phyloP scores from a whole-genome alignment of 2,329 filamentous ascomycete species.

The Microdochium trichocladiopsis region DNA sequence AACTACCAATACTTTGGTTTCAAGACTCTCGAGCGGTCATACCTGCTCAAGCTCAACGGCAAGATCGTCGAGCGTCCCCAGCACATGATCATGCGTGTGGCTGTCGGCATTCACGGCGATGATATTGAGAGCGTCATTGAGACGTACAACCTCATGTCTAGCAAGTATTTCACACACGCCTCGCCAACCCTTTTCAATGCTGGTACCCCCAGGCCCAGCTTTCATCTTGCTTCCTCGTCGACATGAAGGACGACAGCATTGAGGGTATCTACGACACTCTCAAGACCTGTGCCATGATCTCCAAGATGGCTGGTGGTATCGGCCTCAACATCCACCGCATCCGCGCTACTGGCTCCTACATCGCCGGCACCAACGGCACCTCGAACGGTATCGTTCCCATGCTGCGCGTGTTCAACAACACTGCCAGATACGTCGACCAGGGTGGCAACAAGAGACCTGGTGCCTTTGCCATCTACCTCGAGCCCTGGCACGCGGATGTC shows the following conservation, averaged over 20 bases:
- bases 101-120: slow-evolving; percentile 93
- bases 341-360: slow-evolving; percentile 95
- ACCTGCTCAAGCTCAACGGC: slow-evolving; percentile 89
- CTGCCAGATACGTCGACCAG: slow-evolving; percentile 95
- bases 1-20: slow-evolving; percentile 99
- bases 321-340: slow-evolving; percentile 96
- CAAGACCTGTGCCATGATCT: slow-evolving; percentile 99
- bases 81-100: slow-evolving; percentile 99
- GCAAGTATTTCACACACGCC: slow-evolving; percentile 96
- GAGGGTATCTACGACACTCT: slow-evolving; percentile 98
- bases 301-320: slow-evolving; percentile 98
- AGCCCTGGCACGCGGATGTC: slow-evolving; percentile 97
- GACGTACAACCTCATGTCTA: slow-evolving; percentile 98
- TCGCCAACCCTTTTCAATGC: slow-evolving; percentile 98
- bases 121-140: slow-evolving; percentile 91
- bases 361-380: slow-evolving; percentile 94
- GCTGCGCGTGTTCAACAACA: slow-evolving; percentile 99
- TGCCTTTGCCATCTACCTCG: slow-evolving; percentile 97
- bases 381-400: slow-evolving; percentile 97
- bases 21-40: slow-evolving; percentile 97
- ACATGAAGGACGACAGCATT: slow-evolving; percentile 99
- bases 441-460: slow-evolving; percentile 98
- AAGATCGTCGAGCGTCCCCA: slow-evolving; percentile 96
- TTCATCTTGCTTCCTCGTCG: slow-evolving; percentile 96
- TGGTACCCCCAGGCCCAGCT: slow-evolving; percentile 92